These are phyloP conservation scores for Bocquillonia castaneifolia DNA, from an alignment of 441 rosid species.

Conservation along the genomic window DNA sequence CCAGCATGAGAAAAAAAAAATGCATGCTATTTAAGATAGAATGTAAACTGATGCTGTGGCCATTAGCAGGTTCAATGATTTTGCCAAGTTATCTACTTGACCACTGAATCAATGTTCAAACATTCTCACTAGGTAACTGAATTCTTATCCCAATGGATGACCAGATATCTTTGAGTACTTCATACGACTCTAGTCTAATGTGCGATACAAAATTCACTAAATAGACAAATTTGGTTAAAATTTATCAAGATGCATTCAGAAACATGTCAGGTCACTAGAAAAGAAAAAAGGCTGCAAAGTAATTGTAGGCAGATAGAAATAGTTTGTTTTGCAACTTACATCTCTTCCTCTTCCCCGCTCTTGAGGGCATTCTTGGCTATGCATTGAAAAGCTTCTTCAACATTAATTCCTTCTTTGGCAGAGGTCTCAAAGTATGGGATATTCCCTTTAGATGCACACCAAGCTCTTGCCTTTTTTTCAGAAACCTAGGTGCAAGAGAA, in stretches of 20 bases:
- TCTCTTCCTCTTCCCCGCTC: constrained; percentile 91
- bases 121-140: not conserved
- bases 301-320: not conserved
- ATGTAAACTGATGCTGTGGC: not conserved
- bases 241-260: not conserved
- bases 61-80: not conserved
- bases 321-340: constrained; percentile 47
- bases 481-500: constrained; percentile 54
- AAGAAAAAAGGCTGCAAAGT: not conserved
- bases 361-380: constrained; percentile 88
- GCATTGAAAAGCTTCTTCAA: constrained; percentile 96
- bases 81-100: not conserved
- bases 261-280: not conserved
- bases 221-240: not conserved
- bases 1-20: constrained; percentile 7
- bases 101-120: no score
- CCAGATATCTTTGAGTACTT: not conserved
- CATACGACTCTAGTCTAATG: no score
- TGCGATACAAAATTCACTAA: not conserved
- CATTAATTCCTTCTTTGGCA: constrained; percentile 93
- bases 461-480: constrained; percentile 90
- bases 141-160: not conserved
- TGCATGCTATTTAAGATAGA: not conserved
- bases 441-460: constrained; percentile 98
- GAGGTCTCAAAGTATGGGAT: constrained; percentile 98